Evolutionary conservation across 2,329 filamentous ascomycete genomes (phyloP).

Genomic region (Nothopassalora personata): DNA sequence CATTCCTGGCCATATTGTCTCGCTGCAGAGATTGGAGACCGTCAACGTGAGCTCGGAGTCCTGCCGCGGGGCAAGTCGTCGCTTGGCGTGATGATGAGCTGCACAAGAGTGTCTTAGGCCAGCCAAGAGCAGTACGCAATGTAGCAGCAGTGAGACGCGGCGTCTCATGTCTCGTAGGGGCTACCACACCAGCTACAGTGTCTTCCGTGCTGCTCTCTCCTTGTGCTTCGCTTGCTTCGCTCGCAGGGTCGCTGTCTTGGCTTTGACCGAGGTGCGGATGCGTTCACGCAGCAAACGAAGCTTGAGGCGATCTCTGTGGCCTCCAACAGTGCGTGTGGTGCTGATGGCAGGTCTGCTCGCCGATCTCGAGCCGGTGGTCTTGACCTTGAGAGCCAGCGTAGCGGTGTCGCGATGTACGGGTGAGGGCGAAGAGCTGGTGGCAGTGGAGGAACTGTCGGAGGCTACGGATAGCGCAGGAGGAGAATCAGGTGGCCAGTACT

Average conservation of each 20-base stretch:
- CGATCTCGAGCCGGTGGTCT: not conserved
- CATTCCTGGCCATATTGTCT: conserved; percentile 71
- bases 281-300: not conserved
- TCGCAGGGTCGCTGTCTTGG: not conserved
- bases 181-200: not conserved
- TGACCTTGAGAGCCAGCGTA: not conserved
- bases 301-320: not conserved
- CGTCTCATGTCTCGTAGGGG: not conserved
- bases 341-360: not conserved
- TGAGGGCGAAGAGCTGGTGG: not conserved
- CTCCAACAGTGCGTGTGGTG: not conserved
- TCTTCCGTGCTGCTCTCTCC: not conserved
- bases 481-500: not conserved
- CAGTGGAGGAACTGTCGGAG: not conserved
- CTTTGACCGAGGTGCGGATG: not conserved
- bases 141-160: not conserved
- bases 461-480: not conserved
- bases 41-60: conserved; percentile 48
- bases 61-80: conserved; percentile 24
- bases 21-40: conserved; percentile 66
- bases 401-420: not conserved
- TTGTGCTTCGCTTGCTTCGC: not conserved
- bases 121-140: not conserved
- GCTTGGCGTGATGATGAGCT: conserved; percentile 31
- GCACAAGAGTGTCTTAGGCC: conserved; percentile 28